Percentiles rank a stretch among this genome's conserved stretches.
phyloP scores from a whole-genome alignment of 2,329 filamentous ascomycete genomes.

The Acrocalymma vagum region DNA sequence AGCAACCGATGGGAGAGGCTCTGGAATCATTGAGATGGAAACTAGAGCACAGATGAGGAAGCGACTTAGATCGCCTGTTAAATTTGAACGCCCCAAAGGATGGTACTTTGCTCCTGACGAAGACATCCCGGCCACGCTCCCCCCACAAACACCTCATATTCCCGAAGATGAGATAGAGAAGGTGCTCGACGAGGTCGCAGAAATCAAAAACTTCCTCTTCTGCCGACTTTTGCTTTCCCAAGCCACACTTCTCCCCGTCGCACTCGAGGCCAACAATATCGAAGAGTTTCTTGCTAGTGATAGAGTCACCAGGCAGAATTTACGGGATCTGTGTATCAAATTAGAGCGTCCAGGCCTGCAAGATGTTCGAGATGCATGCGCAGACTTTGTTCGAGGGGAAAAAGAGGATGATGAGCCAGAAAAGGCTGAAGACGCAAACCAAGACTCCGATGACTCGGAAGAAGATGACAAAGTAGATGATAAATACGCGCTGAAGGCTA shows the following conservation, averaged over 20 bases:
- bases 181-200: slow-evolving; percentile 55
- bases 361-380: slow-evolving; percentile 61
- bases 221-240: slow-evolving; percentile 58
- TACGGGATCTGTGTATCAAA: slow-evolving; percentile 59
- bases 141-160: slow-evolving; percentile 48
- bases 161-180: slow-evolving; percentile 54
- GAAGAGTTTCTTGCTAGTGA: slow-evolving; percentile 55
- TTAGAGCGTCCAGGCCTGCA: slow-evolving; percentile 59
- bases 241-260: slow-evolving; percentile 55
- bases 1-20: slow-evolving; percentile 28
- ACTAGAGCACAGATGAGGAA: slow-evolving; percentile 50
- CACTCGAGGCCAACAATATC: slow-evolving; percentile 54
- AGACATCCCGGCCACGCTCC: slow-evolving; percentile 37
- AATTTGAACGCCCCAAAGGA: slow-evolving; percentile 41
- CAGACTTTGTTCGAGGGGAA: slow-evolving; percentile 55
- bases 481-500: slow-evolving; percentile 14
- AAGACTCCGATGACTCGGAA: slow-evolving; percentile 17
- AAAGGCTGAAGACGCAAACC: slow-evolving; percentile 20
- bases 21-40: slow-evolving; percentile 54
- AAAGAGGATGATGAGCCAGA: slow-evolving; percentile 39
- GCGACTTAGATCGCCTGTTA: slow-evolving; percentile 52
- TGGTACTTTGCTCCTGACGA: slow-evolving; percentile 45
- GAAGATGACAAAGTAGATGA: slow-evolving; percentile 11
- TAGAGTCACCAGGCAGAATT: slow-evolving; percentile 52
- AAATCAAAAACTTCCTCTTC: slow-evolving; percentile 60